Evolutionary conservation across 805 yeast species (phyloP).

Genomic region (Candida chauliodis): DNA sequence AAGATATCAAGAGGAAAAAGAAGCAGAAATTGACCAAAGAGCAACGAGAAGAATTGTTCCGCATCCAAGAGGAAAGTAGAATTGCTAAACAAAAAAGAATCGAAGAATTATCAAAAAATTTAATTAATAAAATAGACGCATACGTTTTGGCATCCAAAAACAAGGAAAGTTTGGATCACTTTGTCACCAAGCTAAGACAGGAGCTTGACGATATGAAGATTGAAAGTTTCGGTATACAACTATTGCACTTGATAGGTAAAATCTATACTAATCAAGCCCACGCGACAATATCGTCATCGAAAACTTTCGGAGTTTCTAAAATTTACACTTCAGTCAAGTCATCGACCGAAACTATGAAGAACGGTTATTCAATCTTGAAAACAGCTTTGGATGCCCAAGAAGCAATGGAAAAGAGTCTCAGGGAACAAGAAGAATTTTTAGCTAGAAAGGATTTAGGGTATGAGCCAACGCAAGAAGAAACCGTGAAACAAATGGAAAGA

Average conservation of each 20-base stretch:
- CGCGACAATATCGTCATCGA: constrained; percentile 69
- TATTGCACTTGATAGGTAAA: constrained; percentile 78
- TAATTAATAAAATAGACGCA: constrained; percentile 46
- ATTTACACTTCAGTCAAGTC: constrained; percentile 78
- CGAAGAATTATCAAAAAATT: constrained; percentile 46
- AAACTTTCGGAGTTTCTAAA: constrained; percentile 83
- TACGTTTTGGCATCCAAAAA: constrained; percentile 59
- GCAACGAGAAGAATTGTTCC: constrained; percentile 47
- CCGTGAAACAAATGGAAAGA: constrained; percentile 53
- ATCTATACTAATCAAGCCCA: constrained; percentile 74
- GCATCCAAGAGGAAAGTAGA: constrained; percentile 53
- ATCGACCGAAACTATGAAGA: constrained; percentile 78
- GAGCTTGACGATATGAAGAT: constrained; percentile 81
- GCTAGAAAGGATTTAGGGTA: constrained; percentile 23
- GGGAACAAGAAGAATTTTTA: constrained; percentile 55
- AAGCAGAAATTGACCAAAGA: constrained; percentile 29
- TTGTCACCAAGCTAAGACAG: constrained; percentile 46
- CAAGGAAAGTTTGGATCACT: constrained; percentile 56
- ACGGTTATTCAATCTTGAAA: constrained; percentile 76
- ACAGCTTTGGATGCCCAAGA: constrained; percentile 86
- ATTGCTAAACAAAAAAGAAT: constrained; percentile 48
- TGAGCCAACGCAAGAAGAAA: constrained; percentile 35
- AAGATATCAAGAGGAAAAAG: constrained; percentile 24
- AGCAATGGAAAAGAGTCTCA: constrained; percentile 63
- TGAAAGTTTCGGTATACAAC: constrained; percentile 93